Percentiles rank a stretch among this genome's conserved stretches.
Conservation (phyloP, 73 alveolate genomes). For the Stentor coeruleus region DNA sequence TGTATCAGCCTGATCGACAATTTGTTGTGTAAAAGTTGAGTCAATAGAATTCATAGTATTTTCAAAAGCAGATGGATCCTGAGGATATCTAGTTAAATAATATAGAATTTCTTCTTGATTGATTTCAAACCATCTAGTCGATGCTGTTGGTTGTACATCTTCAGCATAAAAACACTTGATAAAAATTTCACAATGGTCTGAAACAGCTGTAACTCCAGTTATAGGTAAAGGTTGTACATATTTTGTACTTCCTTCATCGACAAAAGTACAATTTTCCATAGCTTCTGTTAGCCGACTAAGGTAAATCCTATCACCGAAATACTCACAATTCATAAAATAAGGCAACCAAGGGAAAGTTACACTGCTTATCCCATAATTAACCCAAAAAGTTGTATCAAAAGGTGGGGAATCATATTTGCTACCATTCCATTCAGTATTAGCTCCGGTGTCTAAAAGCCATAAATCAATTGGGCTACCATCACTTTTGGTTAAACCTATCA, state of each 20-base stretch:
- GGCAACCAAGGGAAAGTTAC: constrained; percentile 63
- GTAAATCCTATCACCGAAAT: constrained; percentile 43
- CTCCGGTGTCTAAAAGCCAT: constrained; percentile 42
- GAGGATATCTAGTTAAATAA: constrained; percentile 44
- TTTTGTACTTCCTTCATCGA: constrained; percentile 26
- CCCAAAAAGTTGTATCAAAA: constrained; percentile 57
- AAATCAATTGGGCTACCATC: constrained; percentile 37
- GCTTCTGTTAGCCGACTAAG: constrained; percentile 43
- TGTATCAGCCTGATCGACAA: constrained; percentile 46
- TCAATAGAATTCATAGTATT: constrained; percentile 26
- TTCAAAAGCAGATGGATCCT: constrained; percentile 20
- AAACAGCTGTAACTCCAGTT: constrained; percentile 50
- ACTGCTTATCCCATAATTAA: constrained; percentile 31
- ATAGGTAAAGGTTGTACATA: constrained; percentile 57
- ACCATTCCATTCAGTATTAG: constrained; percentile 25
- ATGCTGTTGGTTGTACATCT: constrained; percentile 33
- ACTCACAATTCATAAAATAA: constrained; percentile 58
- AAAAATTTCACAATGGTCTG: constrained; percentile 46
- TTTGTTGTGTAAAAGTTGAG: constrained; percentile 31
- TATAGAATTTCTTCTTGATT: constrained; percentile 34
- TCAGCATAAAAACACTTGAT: constrained; percentile 55
- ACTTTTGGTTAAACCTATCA: constrained; percentile 35
- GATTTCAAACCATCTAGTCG: constrained; percentile 46
- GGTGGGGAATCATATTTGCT: constrained; percentile 45
- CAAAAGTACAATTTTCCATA: constrained; percentile 38